Percentiles rank a stretch among this genome's conserved stretches.
These are phyloP conservation scores for Aristolochia contorta DNA, from an alignment of 164 flowering plant genomes.

Conservation along the genomic window DNA sequence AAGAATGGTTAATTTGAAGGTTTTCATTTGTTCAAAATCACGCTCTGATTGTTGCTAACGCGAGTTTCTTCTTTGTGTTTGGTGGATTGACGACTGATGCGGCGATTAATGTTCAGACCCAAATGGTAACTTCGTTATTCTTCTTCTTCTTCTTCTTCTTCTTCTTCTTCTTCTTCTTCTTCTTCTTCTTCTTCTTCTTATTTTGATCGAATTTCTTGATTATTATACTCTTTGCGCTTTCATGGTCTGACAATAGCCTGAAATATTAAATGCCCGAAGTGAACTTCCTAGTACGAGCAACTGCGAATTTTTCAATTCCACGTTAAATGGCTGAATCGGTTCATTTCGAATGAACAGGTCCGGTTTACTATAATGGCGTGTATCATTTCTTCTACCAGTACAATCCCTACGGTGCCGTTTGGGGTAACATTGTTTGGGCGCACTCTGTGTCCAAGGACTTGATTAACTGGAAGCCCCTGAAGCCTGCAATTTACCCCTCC, in stretches of 20 bases:
- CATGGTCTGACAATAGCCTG: too few species aligned
- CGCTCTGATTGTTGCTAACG: not conserved
- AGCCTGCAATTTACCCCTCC: slow-evolving; percentile 28
- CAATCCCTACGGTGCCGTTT: slow-evolving; percentile 34
- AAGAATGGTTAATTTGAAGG: not conserved
- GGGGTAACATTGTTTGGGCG: slow-evolving; percentile 48
- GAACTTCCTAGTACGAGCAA: too few species aligned
- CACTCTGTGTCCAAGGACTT: slow-evolving; percentile 43
- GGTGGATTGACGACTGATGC: not conserved
- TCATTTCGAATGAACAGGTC: slow-evolving; percentile 15
- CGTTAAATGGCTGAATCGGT: too few species aligned
- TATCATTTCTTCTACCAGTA: slow-evolving; percentile 38
- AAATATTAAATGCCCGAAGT: too few species aligned
- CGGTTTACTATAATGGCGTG: slow-evolving; percentile 26
- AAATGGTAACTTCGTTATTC: slow-evolving; percentile 21
- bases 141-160: not conserved
- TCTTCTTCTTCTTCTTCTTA: not conserved
- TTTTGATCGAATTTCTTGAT: not conserved
- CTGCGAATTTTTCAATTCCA: too few species aligned
- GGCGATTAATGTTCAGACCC: slow-evolving; percentile 14
- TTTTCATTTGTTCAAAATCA: not conserved
- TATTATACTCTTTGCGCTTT: not conserved
- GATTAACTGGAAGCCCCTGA: slow-evolving; percentile 35
- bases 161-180: not conserved
- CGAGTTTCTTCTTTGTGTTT: not conserved